phyloP scores from a whole-genome alignment of 805 yeast genomes.

The Saccharomycopsis babjevae region DNA sequence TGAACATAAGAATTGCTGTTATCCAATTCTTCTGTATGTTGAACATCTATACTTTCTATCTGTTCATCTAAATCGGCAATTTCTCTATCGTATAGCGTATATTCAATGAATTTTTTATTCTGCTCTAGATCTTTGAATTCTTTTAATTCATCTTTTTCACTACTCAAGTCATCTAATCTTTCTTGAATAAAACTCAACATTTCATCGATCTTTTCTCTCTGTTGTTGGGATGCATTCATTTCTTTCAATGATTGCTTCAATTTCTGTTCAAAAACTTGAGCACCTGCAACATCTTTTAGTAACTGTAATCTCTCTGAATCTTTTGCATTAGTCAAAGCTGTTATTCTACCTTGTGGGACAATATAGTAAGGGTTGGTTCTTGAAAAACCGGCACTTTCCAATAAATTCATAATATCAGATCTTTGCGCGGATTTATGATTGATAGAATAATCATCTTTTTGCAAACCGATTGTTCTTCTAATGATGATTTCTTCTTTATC shows the following conservation, averaged over 20 bases:
- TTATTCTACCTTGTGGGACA: slow-evolving; percentile 93
- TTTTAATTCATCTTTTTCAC: slow-evolving; percentile 68
- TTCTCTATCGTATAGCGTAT: slow-evolving; percentile 69
- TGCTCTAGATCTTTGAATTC: slow-evolving; percentile 59
- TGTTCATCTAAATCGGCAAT: slow-evolving; percentile 47
- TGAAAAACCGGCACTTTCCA: slow-evolving; percentile 90
- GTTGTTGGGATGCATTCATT: slow-evolving; percentile 61
- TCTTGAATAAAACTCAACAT: slow-evolving; percentile 60
- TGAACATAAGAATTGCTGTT: slow-evolving; percentile 45
- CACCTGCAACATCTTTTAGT: slow-evolving; percentile 90
- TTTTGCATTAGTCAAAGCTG: slow-evolving; percentile 79
- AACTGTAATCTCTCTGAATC: slow-evolving; percentile 71
- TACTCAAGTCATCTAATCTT: slow-evolving; percentile 66
- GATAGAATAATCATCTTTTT: slow-evolving; percentile 82
- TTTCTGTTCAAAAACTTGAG: slow-evolving; percentile 78
- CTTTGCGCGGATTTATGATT: slow-evolving; percentile 73
- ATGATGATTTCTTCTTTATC: slow-evolving; percentile 60
- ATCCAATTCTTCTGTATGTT: slow-evolving; percentile 40
- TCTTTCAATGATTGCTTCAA: slow-evolving; percentile 70
- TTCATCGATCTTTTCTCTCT: slow-evolving; percentile 63
- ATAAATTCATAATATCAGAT: slow-evolving; percentile 66
- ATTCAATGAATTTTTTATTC: slow-evolving; percentile 62
- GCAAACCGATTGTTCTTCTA: slow-evolving; percentile 85
- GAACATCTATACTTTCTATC: slow-evolving; percentile 50
- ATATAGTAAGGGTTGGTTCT: slow-evolving; percentile 87